Evolutionary conservation across 2,329 filamentous ascomycete species (phyloP).

Genomic region (Tolypocladium tropicale): DNA sequence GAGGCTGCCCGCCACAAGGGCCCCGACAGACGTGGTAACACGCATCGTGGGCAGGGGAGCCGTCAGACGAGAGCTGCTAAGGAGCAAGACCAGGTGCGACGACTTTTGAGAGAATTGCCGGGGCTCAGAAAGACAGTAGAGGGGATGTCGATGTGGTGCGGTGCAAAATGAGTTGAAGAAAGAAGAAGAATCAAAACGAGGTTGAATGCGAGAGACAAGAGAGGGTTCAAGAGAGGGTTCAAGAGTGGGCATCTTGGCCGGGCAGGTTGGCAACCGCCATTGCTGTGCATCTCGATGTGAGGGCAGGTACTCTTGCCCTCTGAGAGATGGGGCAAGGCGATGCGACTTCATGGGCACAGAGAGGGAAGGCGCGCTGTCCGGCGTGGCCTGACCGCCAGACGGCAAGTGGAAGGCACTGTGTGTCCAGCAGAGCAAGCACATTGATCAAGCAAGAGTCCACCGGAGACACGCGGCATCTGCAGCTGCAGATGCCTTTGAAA

Average conservation of each 20-base stretch:
- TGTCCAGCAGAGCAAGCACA: not conserved
- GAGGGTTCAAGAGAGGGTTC: not conserved
- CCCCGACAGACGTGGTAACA: constrained; percentile 21
- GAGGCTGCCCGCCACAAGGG: constrained; percentile 24
- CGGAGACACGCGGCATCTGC: not conserved
- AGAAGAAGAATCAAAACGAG: not conserved
- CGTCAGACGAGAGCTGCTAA: not conserved
- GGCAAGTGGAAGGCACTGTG: not conserved
- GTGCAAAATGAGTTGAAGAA: constrained; percentile 3
- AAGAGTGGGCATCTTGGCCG: not conserved
- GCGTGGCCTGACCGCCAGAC: not conserved
- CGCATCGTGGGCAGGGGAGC: constrained; percentile 25
- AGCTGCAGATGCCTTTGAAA: not conserved
- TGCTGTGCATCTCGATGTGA: not conserved
- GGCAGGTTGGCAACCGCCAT: not conserved
- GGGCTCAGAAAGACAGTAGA: constrained; percentile 7
- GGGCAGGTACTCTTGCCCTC: not conserved
- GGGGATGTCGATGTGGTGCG: constrained; percentile 1
- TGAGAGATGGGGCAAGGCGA: not conserved
- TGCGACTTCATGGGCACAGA: not conserved
- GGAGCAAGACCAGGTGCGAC: not conserved
- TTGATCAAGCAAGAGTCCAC: not conserved
- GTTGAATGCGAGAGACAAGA: not conserved
- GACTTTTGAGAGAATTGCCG: constrained; percentile 2
- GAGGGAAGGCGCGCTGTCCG: not conserved